A percentile compares a stretch with the other conserved stretches of the same genome.
Conservation (phyloP, 257 asterid species). For the Nyctanthes arbortristis region DNA sequence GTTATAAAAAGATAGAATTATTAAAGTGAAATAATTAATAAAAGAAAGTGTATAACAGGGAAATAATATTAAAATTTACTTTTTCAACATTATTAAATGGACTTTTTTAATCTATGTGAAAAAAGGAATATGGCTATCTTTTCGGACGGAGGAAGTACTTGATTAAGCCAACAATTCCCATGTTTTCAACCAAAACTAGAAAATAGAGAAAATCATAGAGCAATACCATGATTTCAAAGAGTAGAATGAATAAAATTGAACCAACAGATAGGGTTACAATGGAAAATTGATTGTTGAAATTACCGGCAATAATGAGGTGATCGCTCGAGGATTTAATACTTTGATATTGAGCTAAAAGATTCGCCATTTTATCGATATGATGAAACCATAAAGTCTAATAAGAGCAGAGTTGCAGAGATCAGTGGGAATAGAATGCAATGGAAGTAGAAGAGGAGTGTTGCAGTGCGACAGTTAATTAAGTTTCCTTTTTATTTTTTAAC, state of each 20-base stretch:
- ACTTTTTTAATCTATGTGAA: too few relatives aligned
- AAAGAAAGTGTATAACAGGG: too few relatives aligned
- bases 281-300: conserved; percentile 2
- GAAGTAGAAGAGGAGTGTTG: not conserved
- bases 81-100: too few relatives aligned
- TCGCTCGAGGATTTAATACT: conserved; percentile 77
- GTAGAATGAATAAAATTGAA: conserved; percentile 8
- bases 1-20: too few relatives aligned
- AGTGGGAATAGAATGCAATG: conserved; percentile 23
- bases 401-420: conserved; percentile 15
- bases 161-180: not conserved
- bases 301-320: conserved; percentile 89
- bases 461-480: not conserved
- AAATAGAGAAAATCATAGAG: not conserved
- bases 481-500: not conserved
- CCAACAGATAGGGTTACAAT: conserved; percentile 3
- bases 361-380: conserved; percentile 75
- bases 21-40: too few relatives aligned
- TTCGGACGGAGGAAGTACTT: not conserved
- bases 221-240: not conserved
- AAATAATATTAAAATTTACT: too few relatives aligned
- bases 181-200: not conserved
- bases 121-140: too few relatives aligned
- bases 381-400: conserved; percentile 36
- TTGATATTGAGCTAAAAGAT: conserved; percentile 92